Conservation (phyloP, 495 filamentous ascomycete species). For the Extremus antarcticus region DNA sequence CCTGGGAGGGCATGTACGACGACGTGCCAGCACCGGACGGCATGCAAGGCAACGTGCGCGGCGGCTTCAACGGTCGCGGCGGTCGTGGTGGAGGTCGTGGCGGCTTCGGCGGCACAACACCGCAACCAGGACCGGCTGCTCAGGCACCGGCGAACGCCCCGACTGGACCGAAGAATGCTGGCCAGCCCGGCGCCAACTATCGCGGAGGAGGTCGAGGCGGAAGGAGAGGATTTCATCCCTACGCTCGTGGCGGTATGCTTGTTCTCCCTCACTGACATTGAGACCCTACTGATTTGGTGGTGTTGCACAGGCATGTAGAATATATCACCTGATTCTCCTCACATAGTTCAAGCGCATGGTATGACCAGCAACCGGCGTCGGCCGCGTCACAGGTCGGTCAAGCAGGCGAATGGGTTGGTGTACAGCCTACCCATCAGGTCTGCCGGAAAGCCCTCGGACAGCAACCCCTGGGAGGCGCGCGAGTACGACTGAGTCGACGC, state of each 20-base stretch:
- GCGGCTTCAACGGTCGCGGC: conserved; percentile 28
- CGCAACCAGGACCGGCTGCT: conserved; percentile 31
- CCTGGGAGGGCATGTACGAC: conserved; percentile 99
- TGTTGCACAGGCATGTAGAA: no score
- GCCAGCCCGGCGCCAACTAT: conserved; percentile 88
- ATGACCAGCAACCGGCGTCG: neutral
- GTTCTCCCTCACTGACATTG: no score
- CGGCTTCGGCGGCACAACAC: conserved; percentile 31
- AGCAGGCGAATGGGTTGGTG: neutral
- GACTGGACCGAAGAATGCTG: conserved; percentile 92
- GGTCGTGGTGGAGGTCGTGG: conserved; percentile 19
- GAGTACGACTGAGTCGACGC: neutral
- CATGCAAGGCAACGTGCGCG: conserved; percentile 40
- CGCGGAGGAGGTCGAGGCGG: conserved; percentile 82
- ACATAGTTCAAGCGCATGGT: neutral
- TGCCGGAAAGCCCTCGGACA: no score
- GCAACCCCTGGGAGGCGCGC: no score
- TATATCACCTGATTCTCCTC: neutral
- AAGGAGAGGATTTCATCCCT: conserved; percentile 69
- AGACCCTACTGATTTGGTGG: no score
- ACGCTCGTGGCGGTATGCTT: conserved; percentile 41
- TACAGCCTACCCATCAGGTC: no score
- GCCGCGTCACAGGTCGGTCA: neutral
- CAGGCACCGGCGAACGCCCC: conserved; percentile 88
- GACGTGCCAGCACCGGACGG: conserved; percentile 78